Evolutionary conservation across 139 green algal species (phyloP).

Genomic region (Chlamydomonas schloesseri): DNA sequence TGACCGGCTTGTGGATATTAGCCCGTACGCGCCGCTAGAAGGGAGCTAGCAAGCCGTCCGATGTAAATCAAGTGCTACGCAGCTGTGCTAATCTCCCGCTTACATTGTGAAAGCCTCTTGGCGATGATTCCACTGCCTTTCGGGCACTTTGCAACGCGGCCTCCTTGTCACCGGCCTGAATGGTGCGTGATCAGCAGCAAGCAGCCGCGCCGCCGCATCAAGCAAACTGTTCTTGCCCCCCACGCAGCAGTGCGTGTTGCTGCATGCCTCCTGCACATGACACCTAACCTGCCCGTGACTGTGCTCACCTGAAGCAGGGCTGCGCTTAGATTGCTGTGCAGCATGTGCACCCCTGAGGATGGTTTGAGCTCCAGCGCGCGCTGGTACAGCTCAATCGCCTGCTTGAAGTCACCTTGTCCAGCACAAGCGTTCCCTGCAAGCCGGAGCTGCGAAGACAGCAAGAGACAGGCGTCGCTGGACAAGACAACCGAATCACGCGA

Average conservation of each 20-base stretch:
- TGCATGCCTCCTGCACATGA: too few relatives aligned
- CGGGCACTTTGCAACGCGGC: slow-evolving; percentile 64
- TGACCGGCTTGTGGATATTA: background rate
- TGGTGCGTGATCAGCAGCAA: background rate
- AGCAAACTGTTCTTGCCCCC: background rate
- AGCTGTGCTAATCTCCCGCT: too few relatives aligned
- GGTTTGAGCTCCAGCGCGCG: slow-evolving; percentile 46
- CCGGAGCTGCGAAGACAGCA: slow-evolving; percentile 53
- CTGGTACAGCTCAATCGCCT: slow-evolving; percentile 6
- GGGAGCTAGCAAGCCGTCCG: too few relatives aligned
- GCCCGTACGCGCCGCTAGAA: too few relatives aligned
- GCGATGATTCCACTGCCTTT: slow-evolving; percentile 54
- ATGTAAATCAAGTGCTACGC: too few relatives aligned
- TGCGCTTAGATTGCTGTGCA: slow-evolving; percentile 70
- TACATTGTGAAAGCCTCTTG: slow-evolving; percentile 66
- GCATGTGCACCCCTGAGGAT: slow-evolving; percentile 54
- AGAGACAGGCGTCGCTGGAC: background rate
- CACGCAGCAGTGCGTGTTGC: too few relatives aligned
- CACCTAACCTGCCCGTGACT: too few relatives aligned
- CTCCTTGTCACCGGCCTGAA: slow-evolving; percentile 57
- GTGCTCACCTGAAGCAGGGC: slow-evolving; percentile 7
- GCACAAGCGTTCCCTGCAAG: slow-evolving; percentile 66
- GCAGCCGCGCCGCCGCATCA: background rate
- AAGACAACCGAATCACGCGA: background rate
- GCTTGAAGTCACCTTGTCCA: background rate